A percentile compares a stretch with the other conserved stretches of the same genome.
Evolutionary conservation across 345 rosid species (phyloP).

Genomic region (Corymbia maculata): DNA sequence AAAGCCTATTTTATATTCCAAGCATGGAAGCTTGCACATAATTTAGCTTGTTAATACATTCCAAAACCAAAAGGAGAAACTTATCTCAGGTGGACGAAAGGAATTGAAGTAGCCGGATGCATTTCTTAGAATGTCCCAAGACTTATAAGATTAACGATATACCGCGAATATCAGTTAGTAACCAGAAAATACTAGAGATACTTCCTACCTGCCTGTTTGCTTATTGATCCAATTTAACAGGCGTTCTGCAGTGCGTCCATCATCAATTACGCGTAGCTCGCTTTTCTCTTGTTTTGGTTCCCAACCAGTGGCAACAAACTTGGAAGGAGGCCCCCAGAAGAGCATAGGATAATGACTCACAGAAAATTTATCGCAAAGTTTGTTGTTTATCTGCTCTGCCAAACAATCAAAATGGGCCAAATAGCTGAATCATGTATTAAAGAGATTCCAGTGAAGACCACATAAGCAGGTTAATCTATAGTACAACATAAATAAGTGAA

Average conservation of each 20-base stretch:
- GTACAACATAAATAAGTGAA: neutral
- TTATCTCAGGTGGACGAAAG: neutral
- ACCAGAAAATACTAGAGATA: neutral
- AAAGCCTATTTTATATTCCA: neutral
- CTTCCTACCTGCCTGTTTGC: conserved; percentile 66
- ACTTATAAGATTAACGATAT: neutral
- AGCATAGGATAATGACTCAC: conserved; percentile 89
- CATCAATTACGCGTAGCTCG: conserved; percentile 46
- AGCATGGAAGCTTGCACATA: neutral
- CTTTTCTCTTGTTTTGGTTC: conserved; percentile 50
- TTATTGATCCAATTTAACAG: conserved; percentile 89
- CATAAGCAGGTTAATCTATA: neutral
- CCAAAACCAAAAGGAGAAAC: neutral
- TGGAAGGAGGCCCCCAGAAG: conserved; percentile 71
- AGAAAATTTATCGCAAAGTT: conserved; percentile 85
- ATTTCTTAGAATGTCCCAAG: neutral
- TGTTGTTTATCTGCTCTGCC: conserved; percentile 88
- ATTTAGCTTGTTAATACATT: neutral
- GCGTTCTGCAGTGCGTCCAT: conserved; percentile 74
- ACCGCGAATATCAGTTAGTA: neutral
- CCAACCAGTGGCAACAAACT: conserved; percentile 56
- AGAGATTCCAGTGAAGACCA: neutral
- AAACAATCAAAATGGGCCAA: conserved; percentile 3
- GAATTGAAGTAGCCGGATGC: neutral
- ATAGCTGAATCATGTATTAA: neutral